Evolutionary conservation across 345 rosid species (phyloP).

Genomic region (Brassica incana): DNA sequence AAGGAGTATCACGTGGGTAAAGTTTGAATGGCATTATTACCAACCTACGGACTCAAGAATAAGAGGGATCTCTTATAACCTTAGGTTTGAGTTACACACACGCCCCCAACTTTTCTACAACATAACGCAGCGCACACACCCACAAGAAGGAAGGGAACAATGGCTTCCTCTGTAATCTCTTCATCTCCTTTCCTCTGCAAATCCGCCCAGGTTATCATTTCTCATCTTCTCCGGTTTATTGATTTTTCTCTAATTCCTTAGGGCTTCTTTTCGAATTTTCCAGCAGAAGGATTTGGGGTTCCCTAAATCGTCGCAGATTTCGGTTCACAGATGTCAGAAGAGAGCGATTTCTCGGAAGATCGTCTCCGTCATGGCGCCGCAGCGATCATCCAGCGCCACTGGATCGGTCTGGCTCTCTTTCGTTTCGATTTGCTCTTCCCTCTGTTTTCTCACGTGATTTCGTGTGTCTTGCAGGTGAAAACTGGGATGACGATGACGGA

Average conservation of each 20-base stretch:
- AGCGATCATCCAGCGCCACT: slow-evolving; percentile 74
- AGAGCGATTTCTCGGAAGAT: slow-evolving; percentile 56
- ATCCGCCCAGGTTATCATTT: slow-evolving; percentile 3
- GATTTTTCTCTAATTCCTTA: background rate
- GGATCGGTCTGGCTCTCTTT: slow-evolving; percentile 59
- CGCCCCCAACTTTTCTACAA: background rate
- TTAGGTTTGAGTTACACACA: background rate
- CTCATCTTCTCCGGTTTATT: background rate
- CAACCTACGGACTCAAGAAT: background rate
- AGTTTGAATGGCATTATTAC: background rate
- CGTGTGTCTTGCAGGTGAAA: slow-evolving; percentile 59
- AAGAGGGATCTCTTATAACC: background rate
- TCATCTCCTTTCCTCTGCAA: slow-evolving; percentile 23
- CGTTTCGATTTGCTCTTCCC: background rate
- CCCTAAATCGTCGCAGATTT: slow-evolving; percentile 46
- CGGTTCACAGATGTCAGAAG: slow-evolving; percentile 55
- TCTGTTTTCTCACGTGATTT: background rate
- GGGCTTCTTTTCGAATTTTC: background rate
- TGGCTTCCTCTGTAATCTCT: slow-evolving; percentile 21
- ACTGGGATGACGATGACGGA: slow-evolving; percentile 96
- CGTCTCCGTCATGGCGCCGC: slow-evolving; percentile 79
- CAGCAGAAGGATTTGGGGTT: slow-evolving; percentile 55
- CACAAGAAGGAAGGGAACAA: background rate
- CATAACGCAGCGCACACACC: background rate
- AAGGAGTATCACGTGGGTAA: background rate